phyloP scores from a whole-genome alignment of 805 yeast genomes.

The Metschnikowia hibisci region DNA sequence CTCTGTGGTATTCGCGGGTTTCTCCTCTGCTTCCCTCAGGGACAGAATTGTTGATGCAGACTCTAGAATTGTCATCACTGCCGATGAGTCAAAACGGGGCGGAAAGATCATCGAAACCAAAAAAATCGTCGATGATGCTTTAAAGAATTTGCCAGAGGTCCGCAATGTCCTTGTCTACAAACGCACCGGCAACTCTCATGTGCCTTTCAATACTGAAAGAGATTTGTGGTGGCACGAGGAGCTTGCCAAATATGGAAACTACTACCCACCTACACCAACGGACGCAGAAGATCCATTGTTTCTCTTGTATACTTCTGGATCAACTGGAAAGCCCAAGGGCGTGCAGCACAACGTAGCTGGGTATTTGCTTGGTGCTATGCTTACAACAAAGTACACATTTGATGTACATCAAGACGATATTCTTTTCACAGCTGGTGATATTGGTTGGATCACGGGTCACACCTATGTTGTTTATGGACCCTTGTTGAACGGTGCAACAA shows the following conservation, averaged over 20 bases:
- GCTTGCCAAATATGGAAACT: conserved; percentile 72
- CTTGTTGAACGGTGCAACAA: conserved; percentile 76
- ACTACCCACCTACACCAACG: conserved; percentile 83
- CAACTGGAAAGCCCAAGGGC: conserved; percentile 98
- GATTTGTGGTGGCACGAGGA: conserved; percentile 97
- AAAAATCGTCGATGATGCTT: conserved; percentile 92
- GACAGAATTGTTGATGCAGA: conserved; percentile 90
- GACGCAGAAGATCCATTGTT: conserved; percentile 93
- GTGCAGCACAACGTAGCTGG: conserved; percentile 95
- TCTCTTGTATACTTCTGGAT: conserved; percentile 94
- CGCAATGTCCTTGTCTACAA: conserved; percentile 80
- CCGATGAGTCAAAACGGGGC: conserved; percentile 95
- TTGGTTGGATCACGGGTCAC: conserved; percentile 99
- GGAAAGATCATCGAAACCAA: conserved; percentile 90
- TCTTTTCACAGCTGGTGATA: conserved; percentile 95
- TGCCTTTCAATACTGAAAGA: conserved; percentile 73
- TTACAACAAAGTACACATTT: conserved; percentile 89
- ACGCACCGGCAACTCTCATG: conserved; percentile 75
- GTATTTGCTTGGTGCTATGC: conserved; percentile 84
- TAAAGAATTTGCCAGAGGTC: conserved; percentile 69
- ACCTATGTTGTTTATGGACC: conserved; percentile 96
- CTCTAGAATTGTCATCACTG: conserved; percentile 82
- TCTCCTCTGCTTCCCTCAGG: conserved; percentile 84
- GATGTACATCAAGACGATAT: conserved; percentile 88
- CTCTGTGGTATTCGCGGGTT: conserved; percentile 96